Evolutionary conservation across 306 rosid genomes (phyloP).

Genomic region (Gillenia trifoliata): DNA sequence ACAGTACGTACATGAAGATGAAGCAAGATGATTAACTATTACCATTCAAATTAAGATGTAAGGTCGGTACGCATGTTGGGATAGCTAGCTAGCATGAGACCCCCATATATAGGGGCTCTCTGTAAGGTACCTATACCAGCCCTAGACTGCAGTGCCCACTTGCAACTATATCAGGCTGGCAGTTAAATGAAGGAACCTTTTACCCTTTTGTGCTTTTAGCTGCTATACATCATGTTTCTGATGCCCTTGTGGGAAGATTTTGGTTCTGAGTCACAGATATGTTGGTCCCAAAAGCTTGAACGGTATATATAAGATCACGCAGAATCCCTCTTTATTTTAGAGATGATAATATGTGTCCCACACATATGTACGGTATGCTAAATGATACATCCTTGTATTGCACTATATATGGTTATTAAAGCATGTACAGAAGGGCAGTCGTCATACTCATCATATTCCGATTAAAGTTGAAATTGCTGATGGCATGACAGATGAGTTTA

Average conservation of each 20-base stretch:
- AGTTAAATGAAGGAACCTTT: neutral
- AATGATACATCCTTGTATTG: neutral
- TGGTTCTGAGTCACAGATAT: conserved; percentile 16
- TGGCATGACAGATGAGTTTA: neutral
- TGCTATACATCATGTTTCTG: neutral
- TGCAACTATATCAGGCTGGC: neutral
- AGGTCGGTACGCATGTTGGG: neutral
- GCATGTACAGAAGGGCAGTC: neutral
- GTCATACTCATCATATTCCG: neutral
- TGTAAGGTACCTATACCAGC: neutral
- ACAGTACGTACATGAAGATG: neutral
- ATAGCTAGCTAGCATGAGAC: neutral
- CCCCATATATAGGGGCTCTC: neutral
- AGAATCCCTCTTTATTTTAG: neutral
- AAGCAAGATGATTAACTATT: neutral
- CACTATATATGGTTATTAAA: neutral
- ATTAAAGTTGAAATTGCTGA: neutral
- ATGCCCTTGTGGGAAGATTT: neutral
- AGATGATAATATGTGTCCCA: neutral
- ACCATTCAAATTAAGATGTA: no score
- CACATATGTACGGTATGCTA: neutral
- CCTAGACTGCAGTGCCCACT: conserved; percentile 3
- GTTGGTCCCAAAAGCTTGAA: conserved; percentile 44
- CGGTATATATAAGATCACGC: neutral
- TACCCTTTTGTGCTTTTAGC: neutral